Conservation (phyloP, 768 basidiomycete genomes). For the Favolaschia claudopus region DNA sequence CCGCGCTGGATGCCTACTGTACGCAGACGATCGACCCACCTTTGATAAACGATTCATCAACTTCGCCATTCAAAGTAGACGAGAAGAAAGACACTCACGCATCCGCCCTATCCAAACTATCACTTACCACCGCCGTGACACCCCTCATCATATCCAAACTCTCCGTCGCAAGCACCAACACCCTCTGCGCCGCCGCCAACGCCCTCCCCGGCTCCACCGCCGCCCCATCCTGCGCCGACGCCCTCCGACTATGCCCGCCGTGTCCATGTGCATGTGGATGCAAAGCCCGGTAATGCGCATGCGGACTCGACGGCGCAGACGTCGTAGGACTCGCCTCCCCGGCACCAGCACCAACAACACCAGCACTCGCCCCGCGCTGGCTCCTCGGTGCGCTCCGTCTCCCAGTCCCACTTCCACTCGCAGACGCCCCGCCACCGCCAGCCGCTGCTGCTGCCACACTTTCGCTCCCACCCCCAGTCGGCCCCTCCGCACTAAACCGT, state of each 20-base stretch:
- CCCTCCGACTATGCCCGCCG: constrained; percentile 16
- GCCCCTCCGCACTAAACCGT: constrained; percentile 30
- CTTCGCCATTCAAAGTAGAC: constrained; percentile 2
- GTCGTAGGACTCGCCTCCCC: constrained; percentile 6
- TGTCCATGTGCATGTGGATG: not conserved
- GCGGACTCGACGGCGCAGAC: constrained; percentile 15
- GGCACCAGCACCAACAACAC: constrained; percentile 17
- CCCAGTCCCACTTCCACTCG: constrained; percentile 38
- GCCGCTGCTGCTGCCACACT: constrained; percentile 41
- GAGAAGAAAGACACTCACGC: constrained; percentile 55
- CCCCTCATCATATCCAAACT: constrained; percentile 92
- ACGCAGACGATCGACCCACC: constrained; percentile 86
- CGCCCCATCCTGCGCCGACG: constrained; percentile 14
- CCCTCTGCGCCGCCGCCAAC: constrained; percentile 77
- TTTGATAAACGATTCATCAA: constrained; percentile 34
- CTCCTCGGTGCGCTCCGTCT: constrained; percentile 37
- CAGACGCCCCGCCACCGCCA: constrained; percentile 39
- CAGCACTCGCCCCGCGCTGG: constrained; percentile 47
- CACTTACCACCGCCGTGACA: constrained; percentile 87
- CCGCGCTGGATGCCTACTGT: constrained; percentile 77
- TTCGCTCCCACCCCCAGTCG: constrained; percentile 23
- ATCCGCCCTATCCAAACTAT: constrained; percentile 88
- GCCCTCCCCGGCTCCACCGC: constrained; percentile 60
- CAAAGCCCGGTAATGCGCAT: not conserved
- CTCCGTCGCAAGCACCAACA: constrained; percentile 87